These are phyloP conservation scores for Eucalyptus pauciflora DNA, from an alignment of 345 rosid genomes.

Conservation along the genomic window DNA sequence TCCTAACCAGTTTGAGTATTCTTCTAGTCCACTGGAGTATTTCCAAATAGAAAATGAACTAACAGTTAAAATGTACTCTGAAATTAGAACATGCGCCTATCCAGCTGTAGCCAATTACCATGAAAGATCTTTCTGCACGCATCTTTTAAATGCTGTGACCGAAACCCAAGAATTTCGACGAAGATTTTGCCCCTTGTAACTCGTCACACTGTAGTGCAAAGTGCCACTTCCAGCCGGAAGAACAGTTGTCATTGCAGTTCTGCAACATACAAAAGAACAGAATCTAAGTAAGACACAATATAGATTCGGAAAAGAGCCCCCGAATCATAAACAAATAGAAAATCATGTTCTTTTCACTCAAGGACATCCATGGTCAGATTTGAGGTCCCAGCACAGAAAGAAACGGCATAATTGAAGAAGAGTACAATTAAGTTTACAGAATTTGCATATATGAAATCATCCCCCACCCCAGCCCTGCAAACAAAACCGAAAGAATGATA, in stretches of 20 bases:
- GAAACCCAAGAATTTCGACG: constrained; percentile 25
- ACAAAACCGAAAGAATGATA: neutral
- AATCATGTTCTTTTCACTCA: neutral
- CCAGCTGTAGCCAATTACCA: constrained; percentile 22
- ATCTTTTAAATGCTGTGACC: constrained; percentile 19
- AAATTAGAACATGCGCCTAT: neutral
- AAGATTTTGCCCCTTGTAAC: constrained; percentile 17
- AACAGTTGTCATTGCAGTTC: constrained; percentile 38
- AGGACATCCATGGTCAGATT: neutral
- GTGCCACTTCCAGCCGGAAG: constrained; percentile 34
- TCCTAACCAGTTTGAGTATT: neutral
- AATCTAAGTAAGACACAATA: neutral
- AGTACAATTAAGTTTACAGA: neutral
- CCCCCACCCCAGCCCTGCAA: neutral
- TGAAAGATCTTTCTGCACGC: constrained; percentile 37
- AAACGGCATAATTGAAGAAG: neutral
- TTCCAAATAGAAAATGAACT: neutral
- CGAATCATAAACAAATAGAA: neutral
- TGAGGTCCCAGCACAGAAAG: neutral
- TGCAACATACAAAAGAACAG: constrained; percentile 1
- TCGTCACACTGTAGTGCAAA: constrained; percentile 14
- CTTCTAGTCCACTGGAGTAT: neutral
- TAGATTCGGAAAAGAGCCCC: neutral
- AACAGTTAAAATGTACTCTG: neutral
- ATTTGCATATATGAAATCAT: neutral